phyloP scores from a whole-genome alignment of 2,329 filamentous ascomycete genomes.

The Colletotrichum liaoningense region DNA sequence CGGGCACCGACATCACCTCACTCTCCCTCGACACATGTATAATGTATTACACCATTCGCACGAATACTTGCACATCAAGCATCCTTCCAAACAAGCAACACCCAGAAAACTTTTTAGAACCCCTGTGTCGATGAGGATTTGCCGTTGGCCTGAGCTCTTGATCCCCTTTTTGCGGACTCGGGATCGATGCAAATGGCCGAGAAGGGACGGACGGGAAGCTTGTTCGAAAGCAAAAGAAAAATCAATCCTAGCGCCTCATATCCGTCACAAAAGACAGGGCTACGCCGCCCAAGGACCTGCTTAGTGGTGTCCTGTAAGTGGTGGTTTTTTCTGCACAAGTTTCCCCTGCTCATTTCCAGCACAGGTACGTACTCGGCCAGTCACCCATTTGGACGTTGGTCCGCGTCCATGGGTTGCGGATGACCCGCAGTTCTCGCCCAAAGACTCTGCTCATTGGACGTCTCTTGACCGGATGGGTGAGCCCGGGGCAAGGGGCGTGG shows the following conservation, averaged over 20 bases:
- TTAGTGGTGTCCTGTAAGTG: not conserved
- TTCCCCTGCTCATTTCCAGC: not conserved
- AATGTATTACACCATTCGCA: not conserved
- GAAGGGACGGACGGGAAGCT: not conserved
- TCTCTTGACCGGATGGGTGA: not conserved
- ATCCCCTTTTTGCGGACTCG: slow-evolving; percentile 9
- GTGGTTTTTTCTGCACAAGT: not conserved
- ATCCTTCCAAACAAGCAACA: not conserved
- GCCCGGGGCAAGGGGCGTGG: not conserved
- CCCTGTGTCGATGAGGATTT: slow-evolving; percentile 23
- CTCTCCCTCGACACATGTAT: not conserved
- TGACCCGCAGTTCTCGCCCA: not conserved
- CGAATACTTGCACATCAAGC: not conserved
- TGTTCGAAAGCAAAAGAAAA: not conserved
- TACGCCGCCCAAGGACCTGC: not conserved
- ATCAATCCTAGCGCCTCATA: not conserved
- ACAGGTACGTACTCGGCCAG: not conserved
- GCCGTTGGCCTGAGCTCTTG: slow-evolving; percentile 21
- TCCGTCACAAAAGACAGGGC: not conserved
- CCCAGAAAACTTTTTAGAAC: not conserved
- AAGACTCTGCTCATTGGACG: slow-evolving; percentile 2
- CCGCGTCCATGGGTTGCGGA: slow-evolving; percentile 2
- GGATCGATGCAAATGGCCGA: not conserved
- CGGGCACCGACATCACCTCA: not conserved
- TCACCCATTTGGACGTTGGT: slow-evolving; percentile 12